These are phyloP conservation scores for Sphagnurus paluster DNA, from an alignment of 1,284 basidiomycete genomes.

Conservation along the genomic window DNA sequence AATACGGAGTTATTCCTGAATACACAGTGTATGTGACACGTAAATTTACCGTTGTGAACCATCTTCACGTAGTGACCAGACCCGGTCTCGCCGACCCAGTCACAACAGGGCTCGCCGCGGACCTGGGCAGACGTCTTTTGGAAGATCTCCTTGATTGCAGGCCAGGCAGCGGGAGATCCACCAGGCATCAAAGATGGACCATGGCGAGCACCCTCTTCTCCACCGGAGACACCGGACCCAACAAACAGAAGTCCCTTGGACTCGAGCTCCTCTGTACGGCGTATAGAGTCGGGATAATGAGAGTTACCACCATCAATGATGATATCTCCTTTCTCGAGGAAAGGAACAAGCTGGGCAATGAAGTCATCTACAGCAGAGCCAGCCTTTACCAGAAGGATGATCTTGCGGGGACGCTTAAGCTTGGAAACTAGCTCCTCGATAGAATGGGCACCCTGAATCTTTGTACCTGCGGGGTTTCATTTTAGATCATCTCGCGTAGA, in stretches of 20 bases:
- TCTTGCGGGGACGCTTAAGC: slow-evolving; percentile 84
- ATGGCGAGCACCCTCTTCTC: slow-evolving; percentile 98
- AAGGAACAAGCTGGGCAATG: slow-evolving; percentile 69
- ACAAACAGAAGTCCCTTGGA: slow-evolving; percentile 95
- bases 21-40: slow-evolving; percentile 5
- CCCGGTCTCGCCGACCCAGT: slow-evolving; percentile 98
- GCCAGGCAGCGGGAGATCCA: slow-evolving; percentile 94
- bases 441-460: slow-evolving; percentile 92
- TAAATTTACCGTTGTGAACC: slow-evolving; percentile 90
- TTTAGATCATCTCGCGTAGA: slow-evolving; percentile 24
- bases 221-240: slow-evolving; percentile 98
- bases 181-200: slow-evolving; percentile 99
- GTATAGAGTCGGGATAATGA: slow-evolving; percentile 98
- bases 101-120: slow-evolving; percentile 96
- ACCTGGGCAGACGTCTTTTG: slow-evolving; percentile 97
- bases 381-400: slow-evolving; percentile 95
- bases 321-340: slow-evolving; percentile 84
- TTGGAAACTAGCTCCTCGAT: slow-evolving; percentile 86
- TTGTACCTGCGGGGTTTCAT: slow-evolving; percentile 68
- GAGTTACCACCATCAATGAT: slow-evolving; percentile 99
- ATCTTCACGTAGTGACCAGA: slow-evolving; percentile 97
- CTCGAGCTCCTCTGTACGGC: slow-evolving; percentile 92
- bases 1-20: slow-evolving; percentile 15
- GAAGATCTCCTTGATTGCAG: slow-evolving; percentile 97
- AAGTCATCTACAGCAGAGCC: slow-evolving; percentile 79